Conservation (phyloP, 2,329 filamentous ascomycete species). For the Scedosporium aurantiacum region DNA sequence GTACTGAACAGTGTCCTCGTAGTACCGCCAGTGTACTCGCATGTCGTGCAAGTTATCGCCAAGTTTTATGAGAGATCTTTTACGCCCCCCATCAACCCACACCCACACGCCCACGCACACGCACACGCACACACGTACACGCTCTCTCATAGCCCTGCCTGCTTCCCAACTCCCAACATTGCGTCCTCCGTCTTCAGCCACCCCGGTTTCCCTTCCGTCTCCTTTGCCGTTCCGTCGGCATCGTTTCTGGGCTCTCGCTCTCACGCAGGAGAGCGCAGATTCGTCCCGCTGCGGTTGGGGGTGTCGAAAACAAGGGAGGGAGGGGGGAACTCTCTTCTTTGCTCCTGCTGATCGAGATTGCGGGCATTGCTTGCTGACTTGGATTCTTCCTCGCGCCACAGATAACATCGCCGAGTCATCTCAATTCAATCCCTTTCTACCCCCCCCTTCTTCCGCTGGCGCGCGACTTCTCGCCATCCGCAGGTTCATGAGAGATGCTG, state of each 20-base stretch:
- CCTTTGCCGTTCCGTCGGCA: slow-evolving; percentile 1
- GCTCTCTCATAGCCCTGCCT: not conserved
- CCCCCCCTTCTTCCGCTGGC: slow-evolving; percentile 1
- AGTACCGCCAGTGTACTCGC: slow-evolving; percentile 5
- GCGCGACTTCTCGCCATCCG: not conserved
- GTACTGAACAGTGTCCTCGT: not conserved
- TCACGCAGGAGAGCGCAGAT: not conserved
- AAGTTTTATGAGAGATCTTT: not conserved
- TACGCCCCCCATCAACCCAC: not conserved
- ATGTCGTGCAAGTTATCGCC: not conserved
- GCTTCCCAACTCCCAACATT: not conserved
- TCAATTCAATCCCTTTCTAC: not conserved
- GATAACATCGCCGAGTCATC: slow-evolving; percentile 1
- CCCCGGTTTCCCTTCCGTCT: slow-evolving; percentile 5
- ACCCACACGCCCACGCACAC: not conserved
- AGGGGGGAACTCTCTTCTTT: slow-evolving; percentile 1
- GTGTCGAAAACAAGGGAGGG: slow-evolving; percentile 5
- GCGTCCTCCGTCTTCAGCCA: not conserved
- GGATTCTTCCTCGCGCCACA: slow-evolving; percentile 1
- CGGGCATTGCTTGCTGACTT: not conserved
- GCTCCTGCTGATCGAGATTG: not conserved
- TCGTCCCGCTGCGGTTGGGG: not conserved
- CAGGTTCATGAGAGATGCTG: not conserved
- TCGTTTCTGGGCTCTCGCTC: not conserved
- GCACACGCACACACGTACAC: not conserved